Conservation (phyloP, 2,329 filamentous ascomycete species). For the Byssochlamys sp. region DNA sequence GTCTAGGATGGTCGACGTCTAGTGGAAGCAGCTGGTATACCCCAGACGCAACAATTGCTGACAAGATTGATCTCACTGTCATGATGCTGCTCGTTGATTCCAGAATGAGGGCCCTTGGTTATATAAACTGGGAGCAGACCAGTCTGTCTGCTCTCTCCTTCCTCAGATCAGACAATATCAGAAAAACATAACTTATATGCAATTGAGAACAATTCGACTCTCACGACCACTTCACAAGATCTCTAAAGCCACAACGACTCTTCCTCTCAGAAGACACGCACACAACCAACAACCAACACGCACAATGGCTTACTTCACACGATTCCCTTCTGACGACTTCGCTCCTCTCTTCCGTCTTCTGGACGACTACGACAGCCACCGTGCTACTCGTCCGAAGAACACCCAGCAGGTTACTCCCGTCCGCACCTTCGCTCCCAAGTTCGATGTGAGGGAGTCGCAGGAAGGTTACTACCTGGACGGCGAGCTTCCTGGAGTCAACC, state of each 20-base stretch:
- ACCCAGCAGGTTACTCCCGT: conserved; percentile 7
- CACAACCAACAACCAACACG: conserved; percentile 7
- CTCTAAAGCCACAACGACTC: conserved; percentile 6
- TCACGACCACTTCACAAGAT: conserved; percentile 1
- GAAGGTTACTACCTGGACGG: conserved; percentile 36
- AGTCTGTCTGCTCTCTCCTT: conserved; percentile 7
- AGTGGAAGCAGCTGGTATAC: conserved; percentile 7
- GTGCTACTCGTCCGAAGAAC: conserved; percentile 12
- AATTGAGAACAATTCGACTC: conserved; percentile 1
- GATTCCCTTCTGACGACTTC: conserved; percentile 25
- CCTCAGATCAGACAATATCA: conserved; percentile 4
- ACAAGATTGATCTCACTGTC: not conserved
- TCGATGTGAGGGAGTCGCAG: conserved; percentile 36
- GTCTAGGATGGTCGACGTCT: conserved; percentile 8
- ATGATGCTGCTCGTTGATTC: not conserved
- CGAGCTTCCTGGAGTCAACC: conserved; percentile 36
- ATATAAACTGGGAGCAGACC: not conserved
- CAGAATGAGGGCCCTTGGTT: not conserved
- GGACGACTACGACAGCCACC: conserved; percentile 32
- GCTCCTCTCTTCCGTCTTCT: conserved; percentile 34
- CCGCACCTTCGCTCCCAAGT: conserved; percentile 29
- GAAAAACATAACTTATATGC: conserved; percentile 12
- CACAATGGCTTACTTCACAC: conserved; percentile 34
- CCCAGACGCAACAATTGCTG: not conserved
- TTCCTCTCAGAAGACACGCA: not conserved